Base-by-base conservation (phyloP, 441 rosid genomes). In the Biscutella laevigata region DNA sequence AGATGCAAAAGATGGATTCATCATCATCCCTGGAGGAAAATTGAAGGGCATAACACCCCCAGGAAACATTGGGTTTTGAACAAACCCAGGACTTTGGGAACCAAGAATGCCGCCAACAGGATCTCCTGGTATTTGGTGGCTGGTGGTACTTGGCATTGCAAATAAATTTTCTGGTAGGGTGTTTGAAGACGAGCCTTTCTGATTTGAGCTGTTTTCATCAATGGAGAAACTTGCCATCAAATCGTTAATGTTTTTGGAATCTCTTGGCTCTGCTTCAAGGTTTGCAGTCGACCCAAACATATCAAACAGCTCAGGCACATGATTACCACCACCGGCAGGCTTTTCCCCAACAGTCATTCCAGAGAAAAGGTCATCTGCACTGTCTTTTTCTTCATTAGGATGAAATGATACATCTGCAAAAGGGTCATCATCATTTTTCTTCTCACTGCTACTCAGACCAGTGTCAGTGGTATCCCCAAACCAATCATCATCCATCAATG, bases 381-480 rank as follows among this genome's bases (percentile, higher is more conserved):
- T 77, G 42, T 71, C 91, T 68, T 59, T 71, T 59, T 48, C 73
- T 62, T 73, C 83, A 49, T 44, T 67, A 9, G 81, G 46, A 67
- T 77, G 88, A 70, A 91, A 91, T 38, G 88, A 83, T 43, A 91
- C 96, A 59, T 76, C 96, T 52, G 86, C 84, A 71, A 92, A 88
- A 32, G 95, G 95, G 39, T 88, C 95, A 26, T 82, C 92, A 24
- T 76, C 80, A 54, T 51, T 73, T 65, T 77, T 72, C 54, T 58
- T 70, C 40, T 81, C 75, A 4, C 57, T 64, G 50, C 53, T 55
- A 64, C 70, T 74, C 53, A 49, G 45, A 22, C 68, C 61, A 46
- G 69, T 20, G 36, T 64, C 67, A 52, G 72, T 33, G 69, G 63
- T 62, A 53, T 80, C 92, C 60, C 95, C 95, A 61, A 88, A 77